Base-by-base conservation (phyloP, 106 monocot species). In the Phalaenopsis equestris region DNA sequence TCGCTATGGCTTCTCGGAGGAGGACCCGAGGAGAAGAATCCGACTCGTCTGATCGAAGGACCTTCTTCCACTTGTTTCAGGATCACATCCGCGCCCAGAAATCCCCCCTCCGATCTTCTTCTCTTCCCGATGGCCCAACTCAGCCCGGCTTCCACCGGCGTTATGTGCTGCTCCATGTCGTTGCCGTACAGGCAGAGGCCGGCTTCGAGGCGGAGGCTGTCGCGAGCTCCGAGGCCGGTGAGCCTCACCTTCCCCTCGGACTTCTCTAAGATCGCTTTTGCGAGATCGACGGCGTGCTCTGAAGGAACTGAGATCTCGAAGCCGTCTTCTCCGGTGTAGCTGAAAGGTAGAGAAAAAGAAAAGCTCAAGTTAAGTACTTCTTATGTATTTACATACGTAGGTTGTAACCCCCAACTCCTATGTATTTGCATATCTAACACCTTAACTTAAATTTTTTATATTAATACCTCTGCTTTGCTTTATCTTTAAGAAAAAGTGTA, bases 291-390 rank as follows among this genome's bases (percentile, higher is more conserved):
- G 19, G 94, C 89, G 76, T 94, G 78, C 73, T 97, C 97, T 12
- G 91, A 92, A 6, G 94, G 94, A 75, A 92, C 94, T 16, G 97
- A 97, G 67, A 97, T 97, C 77, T 97, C 97, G 47, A 97, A 97
- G 15, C 97, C 97, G 76, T 97, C 97, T 84, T 97, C 97, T 65
- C 97, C 97, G 15, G 97, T 97, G 79, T 97, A 97, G 46, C 96
- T 96, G 83, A 38, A 61, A 80, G 17, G 78, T 67, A 21, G 18
- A 39, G 73, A 12, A 42, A 42, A 30, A 30, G 30, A 30, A 75
- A 75, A 21, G 75, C 75, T 14, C 30, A 30, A 30, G 30, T 30
- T 30, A 30, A 30, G 30, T 30, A 30, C 0, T 30, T 30, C 30
- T 30, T 30, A 30, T 30, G 30, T 30, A 30, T 30, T 30, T 30